Conservation (phyloP, 2,329 filamentous ascomycete species). For the Diaporthe nobilis region DNA sequence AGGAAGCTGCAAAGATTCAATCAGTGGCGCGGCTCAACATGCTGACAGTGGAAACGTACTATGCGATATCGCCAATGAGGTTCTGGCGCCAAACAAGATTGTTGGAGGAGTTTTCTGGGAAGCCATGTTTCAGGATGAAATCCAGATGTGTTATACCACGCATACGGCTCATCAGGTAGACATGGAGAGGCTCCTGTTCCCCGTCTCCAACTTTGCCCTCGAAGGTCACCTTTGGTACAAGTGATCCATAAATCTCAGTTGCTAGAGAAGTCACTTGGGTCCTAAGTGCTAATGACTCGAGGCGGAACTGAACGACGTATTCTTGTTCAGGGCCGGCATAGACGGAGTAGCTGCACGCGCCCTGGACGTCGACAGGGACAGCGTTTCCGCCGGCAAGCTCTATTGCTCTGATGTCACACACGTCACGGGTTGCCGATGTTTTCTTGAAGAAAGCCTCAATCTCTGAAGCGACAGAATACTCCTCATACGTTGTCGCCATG, state of each 20-base stretch:
- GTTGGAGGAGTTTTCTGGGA: not conserved
- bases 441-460: not conserved
- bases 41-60: not conserved
- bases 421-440: not conserved
- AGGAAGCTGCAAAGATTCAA: not conserved
- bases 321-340: not conserved
- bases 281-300: not conserved
- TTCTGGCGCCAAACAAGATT: not conserved
- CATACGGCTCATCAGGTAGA: slow-evolving; percentile 1
- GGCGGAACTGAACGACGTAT: slow-evolving; percentile 1
- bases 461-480: not conserved
- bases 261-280: not conserved
- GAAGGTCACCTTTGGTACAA: not conserved
- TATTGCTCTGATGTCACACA: not conserved
- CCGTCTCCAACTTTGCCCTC: not conserved
- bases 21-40: not conserved
- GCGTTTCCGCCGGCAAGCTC: not conserved
- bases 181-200: not conserved
- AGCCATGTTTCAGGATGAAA: not conserved
- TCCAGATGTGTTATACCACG: not conserved
- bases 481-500: not conserved
- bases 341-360: not conserved
- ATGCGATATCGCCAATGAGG: not conserved
- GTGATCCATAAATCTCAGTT: not conserved
- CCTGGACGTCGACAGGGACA: not conserved